Conservation (phyloP, 768 basidiomycete species). For the Sporobolomyces phaffii region DNA sequence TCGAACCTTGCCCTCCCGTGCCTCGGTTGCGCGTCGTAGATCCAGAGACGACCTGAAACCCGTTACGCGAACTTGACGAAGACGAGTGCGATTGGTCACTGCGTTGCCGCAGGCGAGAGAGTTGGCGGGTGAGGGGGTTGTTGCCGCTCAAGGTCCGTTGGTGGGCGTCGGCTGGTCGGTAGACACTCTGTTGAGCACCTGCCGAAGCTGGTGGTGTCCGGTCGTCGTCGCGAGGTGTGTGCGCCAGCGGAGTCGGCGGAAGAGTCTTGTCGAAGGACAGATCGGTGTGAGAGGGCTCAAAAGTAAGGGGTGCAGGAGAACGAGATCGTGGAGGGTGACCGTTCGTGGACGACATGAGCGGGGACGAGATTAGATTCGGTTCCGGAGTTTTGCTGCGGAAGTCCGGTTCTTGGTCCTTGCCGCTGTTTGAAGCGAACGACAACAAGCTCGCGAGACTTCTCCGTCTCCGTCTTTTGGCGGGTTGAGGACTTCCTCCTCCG, state of each 20-base stretch:
- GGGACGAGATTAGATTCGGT: background rate
- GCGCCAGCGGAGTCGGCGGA: slow-evolving; percentile 26
- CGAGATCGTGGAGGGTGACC: background rate
- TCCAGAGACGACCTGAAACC: slow-evolving; percentile 29
- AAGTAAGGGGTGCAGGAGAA: background rate
- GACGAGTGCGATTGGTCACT: background rate
- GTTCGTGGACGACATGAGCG: background rate
- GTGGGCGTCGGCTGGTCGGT: background rate
- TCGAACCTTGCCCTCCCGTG: background rate
- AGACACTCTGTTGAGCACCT: background rate
- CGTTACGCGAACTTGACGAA: background rate
- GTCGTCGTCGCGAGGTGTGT: background rate
- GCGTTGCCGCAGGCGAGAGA: slow-evolving; percentile 20
- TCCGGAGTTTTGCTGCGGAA: background rate
- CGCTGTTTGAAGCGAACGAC: slow-evolving; percentile 3
- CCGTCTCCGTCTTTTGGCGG: slow-evolving; percentile 7
- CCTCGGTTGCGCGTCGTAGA: slow-evolving; percentile 18
- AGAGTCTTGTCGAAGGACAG: slow-evolving; percentile 33
- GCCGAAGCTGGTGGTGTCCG: background rate
- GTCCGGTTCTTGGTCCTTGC: background rate
- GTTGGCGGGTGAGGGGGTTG: background rate
- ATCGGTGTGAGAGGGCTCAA: background rate
- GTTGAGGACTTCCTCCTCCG: background rate
- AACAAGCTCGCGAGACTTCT: slow-evolving; percentile 28
- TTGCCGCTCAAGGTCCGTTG: background rate